These are phyloP conservation scores for Cucumis cinereus DNA, from an alignment of 306 rosid species.

Conservation along the genomic window DNA sequence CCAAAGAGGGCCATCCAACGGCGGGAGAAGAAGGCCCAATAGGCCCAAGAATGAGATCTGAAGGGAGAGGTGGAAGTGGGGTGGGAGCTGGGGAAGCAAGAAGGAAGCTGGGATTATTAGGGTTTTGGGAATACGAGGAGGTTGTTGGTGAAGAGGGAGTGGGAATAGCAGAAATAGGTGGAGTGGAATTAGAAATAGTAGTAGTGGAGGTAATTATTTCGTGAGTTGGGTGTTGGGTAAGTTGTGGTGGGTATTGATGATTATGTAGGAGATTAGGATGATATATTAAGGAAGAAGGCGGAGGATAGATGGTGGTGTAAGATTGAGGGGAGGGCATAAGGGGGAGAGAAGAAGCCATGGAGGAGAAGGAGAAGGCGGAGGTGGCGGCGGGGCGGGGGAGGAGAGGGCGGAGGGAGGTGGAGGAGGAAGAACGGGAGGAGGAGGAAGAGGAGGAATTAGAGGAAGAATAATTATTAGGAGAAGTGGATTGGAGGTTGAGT, in stretches of 20 bases:
- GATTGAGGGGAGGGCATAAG: constrained; percentile 10
- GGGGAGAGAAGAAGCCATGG: constrained; percentile 18
- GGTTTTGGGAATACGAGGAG: not conserved
- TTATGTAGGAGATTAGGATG: constrained; percentile 15
- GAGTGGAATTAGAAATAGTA: too few species aligned
- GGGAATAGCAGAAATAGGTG: not conserved
- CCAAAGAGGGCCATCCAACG: constrained; percentile 39
- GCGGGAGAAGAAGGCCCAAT: constrained; percentile 40
- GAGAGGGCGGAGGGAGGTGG: constrained; percentile 46
- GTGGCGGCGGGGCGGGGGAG: constrained; percentile 51
- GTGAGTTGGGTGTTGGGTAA: not conserved
- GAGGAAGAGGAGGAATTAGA: constrained; percentile 15
- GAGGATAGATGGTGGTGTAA: not conserved
- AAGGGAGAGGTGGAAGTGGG: constrained; percentile 16
- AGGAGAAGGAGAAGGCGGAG: constrained; percentile 15
- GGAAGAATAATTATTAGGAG: constrained; percentile 13
- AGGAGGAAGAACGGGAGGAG: constrained; percentile 23
- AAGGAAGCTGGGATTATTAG: not conserved
- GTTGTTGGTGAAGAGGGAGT: not conserved
- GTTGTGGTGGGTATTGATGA: constrained; percentile 4
- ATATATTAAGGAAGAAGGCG: constrained; percentile 1
- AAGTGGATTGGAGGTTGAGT: constrained; percentile 68
- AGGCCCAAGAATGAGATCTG: constrained; percentile 25
- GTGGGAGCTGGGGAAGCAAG: not conserved
- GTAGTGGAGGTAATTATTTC: not conserved